A percentile compares a stretch with the other conserved stretches of the same genome.
Evolutionary conservation across 257 asterid genomes (phyloP).

Genomic region (Petunia secreta): DNA sequence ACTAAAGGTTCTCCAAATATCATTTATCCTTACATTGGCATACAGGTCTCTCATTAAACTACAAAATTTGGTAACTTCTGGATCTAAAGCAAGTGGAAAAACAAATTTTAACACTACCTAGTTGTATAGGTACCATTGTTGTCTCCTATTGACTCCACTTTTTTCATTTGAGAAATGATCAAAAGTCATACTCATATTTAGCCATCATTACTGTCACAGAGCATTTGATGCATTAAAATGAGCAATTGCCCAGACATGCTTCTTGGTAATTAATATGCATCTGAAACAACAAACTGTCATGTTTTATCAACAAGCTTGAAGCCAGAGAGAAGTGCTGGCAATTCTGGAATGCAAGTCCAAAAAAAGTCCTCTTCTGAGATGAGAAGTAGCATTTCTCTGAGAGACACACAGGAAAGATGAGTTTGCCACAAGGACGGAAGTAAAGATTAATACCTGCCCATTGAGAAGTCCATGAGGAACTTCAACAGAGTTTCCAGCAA

Average conservation of each 20-base stretch:
- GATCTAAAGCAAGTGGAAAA: not conserved
- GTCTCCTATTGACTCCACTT: not conserved
- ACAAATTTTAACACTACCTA: not conserved
- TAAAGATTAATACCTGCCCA: slow-evolving; percentile 72
- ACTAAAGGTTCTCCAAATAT: slow-evolving; percentile 1
- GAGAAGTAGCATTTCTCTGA: slow-evolving; percentile 15
- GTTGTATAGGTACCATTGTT: not conserved
- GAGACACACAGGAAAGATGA: not conserved
- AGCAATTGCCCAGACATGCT: slow-evolving; percentile 1
- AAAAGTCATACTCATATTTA: not conserved
- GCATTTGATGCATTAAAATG: not conserved
- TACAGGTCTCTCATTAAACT: not conserved
- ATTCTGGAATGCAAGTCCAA: not conserved
- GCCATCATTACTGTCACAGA: slow-evolving; percentile 1
- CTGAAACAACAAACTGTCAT: not conserved
- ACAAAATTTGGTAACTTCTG: not conserved
- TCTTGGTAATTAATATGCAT: slow-evolving; percentile 10
- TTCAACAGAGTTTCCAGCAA: slow-evolving; percentile 92
- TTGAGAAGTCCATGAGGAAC: slow-evolving; percentile 72
- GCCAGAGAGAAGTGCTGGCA: not conserved
- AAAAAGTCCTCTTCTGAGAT: not conserved
- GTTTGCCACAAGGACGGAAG: slow-evolving; percentile 8
- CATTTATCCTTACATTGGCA: not conserved
- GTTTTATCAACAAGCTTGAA: not conserved
- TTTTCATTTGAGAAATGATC: not conserved